Base-by-base conservation (phyloP, 345 rosid genomes). In the Dipteronia sinensis region DNA sequence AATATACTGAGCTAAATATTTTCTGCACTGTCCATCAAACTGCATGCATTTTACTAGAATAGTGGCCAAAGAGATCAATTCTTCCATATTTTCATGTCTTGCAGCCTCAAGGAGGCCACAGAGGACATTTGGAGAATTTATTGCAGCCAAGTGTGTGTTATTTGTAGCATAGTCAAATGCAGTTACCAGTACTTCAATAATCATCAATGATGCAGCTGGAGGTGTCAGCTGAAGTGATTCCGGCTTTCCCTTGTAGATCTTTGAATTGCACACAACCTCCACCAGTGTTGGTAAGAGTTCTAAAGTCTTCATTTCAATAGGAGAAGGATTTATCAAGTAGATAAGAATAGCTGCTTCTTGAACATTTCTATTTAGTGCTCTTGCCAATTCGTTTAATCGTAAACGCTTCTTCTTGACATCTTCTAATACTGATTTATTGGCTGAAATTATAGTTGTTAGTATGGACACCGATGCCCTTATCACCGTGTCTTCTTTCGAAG, bases 21-120 rank as follows among this genome's bases (percentile, higher is more conserved):
- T 84, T 79, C 97, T 90, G 88, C 94, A 86, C 22, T 86, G 84
- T 68, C 96, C 98, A 83, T 92, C 97, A 84, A 90, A 90, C 73
- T 92, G 90, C 93, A 95, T 95, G 64, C 99, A 93, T 76, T 90
- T 93, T 4, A 92, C 88, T 31, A 95, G 81, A 82, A 95, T 81
- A 65, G 86, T 95, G 5, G 94, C 91, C 80, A 93, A 84, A 20
- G 94, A 88, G 65, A 88, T 83, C 71, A 85, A 84, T 74, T 87
- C 94, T 71, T 87, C 89, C 58, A 82, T 69, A 75, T 84, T 87
- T 20, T 87, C 82, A 63, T 79, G 72, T 75, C 86, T 88, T 12
- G 89, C 92, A 34, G 90, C 86, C 75, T 93, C 91, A 17, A 91
- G 83, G 44, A 93, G 90, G 74, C 90, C 85, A 22, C 85, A 76